These are phyloP conservation scores for Dactylorhiza incarnata DNA, from an alignment of 106 monocot species.

Conservation along the genomic window DNA sequence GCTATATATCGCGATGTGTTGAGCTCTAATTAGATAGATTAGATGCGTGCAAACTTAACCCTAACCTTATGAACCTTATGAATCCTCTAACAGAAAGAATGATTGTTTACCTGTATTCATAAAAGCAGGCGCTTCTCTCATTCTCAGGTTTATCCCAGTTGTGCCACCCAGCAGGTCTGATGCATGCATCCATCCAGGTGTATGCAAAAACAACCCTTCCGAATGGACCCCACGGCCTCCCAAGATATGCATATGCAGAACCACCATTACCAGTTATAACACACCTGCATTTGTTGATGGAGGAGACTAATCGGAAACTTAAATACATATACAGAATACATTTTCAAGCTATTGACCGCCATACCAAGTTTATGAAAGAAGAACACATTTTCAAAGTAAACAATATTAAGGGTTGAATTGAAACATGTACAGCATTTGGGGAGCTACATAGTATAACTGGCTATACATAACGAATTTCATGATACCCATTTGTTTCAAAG, in stretches of 20 bases:
- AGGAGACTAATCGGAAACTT: background rate
- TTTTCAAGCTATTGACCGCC: background rate
- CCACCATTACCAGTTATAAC: conserved; percentile 77
- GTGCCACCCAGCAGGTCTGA: conserved; percentile 79
- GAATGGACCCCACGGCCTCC: conserved; percentile 91
- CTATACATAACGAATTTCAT: too few species aligned
- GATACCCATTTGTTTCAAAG: too few species aligned
- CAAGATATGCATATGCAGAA: conserved; percentile 62
- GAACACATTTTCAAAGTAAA: background rate
- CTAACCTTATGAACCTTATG: too few species aligned
- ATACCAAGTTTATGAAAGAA: background rate
- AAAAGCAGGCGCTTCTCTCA: conserved; percentile 84
- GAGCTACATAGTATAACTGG: too few species aligned
- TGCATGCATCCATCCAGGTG: conserved; percentile 86
- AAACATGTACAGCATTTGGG: background rate
- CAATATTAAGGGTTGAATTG: background rate
- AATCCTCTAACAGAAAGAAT: too few species aligned
- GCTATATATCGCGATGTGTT: background rate
- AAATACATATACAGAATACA: background rate
- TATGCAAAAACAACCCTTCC: conserved; percentile 89
- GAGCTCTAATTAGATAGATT: background rate
- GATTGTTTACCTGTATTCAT: conserved; percentile 69
- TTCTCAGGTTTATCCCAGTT: conserved; percentile 92
- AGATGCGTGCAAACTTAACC: background rate
- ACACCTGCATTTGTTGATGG: conserved; percentile 33